These are phyloP conservation scores for Biscutella laevigata DNA, from an alignment of 441 rosid species.

Conservation along the genomic window DNA sequence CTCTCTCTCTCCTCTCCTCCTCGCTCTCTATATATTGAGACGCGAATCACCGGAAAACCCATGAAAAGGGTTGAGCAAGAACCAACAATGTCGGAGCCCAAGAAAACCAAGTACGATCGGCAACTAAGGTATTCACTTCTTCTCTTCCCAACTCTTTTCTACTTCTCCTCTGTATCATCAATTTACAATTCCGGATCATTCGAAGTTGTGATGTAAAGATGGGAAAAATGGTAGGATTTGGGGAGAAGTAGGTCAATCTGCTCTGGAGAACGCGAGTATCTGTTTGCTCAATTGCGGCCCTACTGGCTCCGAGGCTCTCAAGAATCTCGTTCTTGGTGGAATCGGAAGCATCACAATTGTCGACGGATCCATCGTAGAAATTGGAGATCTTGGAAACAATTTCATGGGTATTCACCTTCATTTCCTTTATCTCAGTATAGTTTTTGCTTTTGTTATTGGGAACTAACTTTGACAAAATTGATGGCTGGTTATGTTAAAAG, in stretches of 20 bases:
- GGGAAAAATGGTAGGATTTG: slow-evolving; percentile 51
- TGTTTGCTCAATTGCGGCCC: slow-evolving; percentile 95
- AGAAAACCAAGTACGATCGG: slow-evolving; percentile 76
- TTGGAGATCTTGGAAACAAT: slow-evolving; percentile 89
- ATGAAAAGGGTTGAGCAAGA: slow-evolving; percentile 11
- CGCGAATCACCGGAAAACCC: neutral
- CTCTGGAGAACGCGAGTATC: slow-evolving; percentile 74
- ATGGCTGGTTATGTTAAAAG: slow-evolving; percentile 28
- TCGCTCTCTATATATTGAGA: no score
- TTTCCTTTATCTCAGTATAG: neutral
- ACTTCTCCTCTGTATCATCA: neutral
- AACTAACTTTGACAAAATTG: slow-evolving; percentile 7
- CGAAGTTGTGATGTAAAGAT: neutral
- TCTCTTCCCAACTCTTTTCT: neutral
- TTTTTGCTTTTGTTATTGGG: neutral
- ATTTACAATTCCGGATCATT: neutral
- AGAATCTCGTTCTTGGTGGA: slow-evolving; percentile 94
- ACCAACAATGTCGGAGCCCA: slow-evolving; percentile 66
- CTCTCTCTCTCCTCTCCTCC: no score
- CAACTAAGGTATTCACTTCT: slow-evolving; percentile 69
- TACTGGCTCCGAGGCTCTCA: slow-evolving; percentile 84
- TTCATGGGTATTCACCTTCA: slow-evolving; percentile 61
- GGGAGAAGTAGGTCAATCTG: slow-evolving; percentile 91
- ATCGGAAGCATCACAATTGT: slow-evolving; percentile 83
- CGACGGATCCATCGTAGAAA: slow-evolving; percentile 82